Conservation (phyloP, 805 yeast genomes). For the Phaffomyces thermotolerans region DNA sequence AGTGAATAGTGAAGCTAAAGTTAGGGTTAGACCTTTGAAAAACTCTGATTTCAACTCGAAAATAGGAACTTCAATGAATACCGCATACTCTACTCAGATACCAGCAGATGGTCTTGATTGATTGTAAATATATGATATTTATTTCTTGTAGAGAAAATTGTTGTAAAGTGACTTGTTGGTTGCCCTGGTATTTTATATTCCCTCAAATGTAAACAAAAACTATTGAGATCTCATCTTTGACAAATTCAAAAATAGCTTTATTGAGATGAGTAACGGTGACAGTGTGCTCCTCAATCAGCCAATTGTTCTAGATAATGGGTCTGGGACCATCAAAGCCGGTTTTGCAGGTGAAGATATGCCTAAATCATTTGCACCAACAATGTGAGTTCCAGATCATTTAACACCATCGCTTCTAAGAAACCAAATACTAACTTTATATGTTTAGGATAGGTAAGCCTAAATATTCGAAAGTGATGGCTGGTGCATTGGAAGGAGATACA, state of each 20-base stretch:
- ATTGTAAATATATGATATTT: not conserved
- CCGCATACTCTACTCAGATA: constrained; percentile 9
- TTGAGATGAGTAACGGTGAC: constrained; percentile 6
- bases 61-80: constrained; percentile 10
- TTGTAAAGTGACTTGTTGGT: too few species aligned
- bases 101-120: constrained; percentile 4
- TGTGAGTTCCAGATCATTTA: constrained; percentile 24
- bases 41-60: constrained; percentile 45
- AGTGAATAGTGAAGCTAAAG: constrained; percentile 29
- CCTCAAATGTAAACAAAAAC: not conserved
- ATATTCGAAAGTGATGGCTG: constrained; percentile 77
- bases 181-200: not conserved
- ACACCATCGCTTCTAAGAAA: too few species aligned
- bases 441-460: constrained; percentile 67
- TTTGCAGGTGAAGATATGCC: constrained; percentile 91
- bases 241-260: not conserved
- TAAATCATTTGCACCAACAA: constrained; percentile 50
- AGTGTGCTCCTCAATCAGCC: constrained; percentile 53
- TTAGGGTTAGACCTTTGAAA: constrained; percentile 51
- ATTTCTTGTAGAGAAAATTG: not conserved
- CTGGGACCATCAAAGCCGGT: constrained; percentile 81
- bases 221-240: not conserved
- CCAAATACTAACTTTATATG: constrained; percentile 7
- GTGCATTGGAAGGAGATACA: constrained; percentile 53
- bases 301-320: constrained; percentile 75